phyloP scores from a whole-genome alignment of 257 asterid genomes.

The Nyctanthes arbortristis region DNA sequence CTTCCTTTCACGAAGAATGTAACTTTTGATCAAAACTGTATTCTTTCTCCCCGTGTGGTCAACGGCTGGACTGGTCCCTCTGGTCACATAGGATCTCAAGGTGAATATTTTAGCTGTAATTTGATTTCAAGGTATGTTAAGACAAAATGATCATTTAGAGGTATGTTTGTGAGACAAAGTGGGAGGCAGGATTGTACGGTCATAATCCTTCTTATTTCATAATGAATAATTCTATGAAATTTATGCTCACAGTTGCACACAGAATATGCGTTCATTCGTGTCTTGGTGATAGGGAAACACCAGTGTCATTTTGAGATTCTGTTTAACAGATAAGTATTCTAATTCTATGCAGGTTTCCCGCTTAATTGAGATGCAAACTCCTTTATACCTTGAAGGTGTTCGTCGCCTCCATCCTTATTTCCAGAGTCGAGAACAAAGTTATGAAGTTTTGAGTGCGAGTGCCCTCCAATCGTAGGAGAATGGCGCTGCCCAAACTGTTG shows the following conservation, averaged over 20 bases:
- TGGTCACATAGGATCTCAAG: background rate
- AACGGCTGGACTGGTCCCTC: background rate
- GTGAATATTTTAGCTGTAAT: background rate
- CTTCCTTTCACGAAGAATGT: background rate
- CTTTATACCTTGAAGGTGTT: conserved; percentile 72
- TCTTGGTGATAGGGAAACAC: no score
- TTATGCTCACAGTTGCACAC: background rate
- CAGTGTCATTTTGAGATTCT: background rate
- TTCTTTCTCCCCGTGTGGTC: background rate
- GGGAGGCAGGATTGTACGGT: background rate
- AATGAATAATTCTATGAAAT: background rate
- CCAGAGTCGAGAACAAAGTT: conserved; percentile 29
- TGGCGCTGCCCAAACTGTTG: conserved; percentile 13
- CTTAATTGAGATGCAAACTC: conserved; percentile 87
- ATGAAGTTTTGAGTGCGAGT: conserved; percentile 21
- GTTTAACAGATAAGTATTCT: background rate
- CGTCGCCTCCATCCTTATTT: conserved; percentile 70
- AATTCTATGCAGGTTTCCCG: conserved; percentile 81
- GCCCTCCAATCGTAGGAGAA: conserved; percentile 1
- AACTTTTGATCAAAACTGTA: background rate
- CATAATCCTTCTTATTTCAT: background rate
- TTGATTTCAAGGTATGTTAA: background rate
- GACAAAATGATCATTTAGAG: background rate
- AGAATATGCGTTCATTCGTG: background rate
- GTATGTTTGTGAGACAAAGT: background rate